phyloP scores from a whole-genome alignment of 495 filamentous ascomycete genomes.

The Zalerion maritima region DNA sequence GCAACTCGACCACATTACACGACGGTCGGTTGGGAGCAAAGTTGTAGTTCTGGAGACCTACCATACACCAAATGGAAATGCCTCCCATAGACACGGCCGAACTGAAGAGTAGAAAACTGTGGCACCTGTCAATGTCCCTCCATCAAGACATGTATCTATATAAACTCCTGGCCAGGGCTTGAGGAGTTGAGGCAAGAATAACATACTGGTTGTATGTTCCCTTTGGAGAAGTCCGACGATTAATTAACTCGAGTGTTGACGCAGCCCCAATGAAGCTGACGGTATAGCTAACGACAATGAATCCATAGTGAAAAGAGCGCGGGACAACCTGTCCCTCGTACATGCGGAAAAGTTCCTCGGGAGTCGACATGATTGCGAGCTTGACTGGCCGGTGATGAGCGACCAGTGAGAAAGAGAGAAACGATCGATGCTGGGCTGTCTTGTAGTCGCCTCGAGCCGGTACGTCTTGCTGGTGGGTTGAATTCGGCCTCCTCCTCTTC shows the following conservation, averaged over 20 bases:
- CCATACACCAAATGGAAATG: slow-evolving; percentile 55
- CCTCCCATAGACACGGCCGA: slow-evolving; percentile 69
- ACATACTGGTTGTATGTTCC: slow-evolving; percentile 57
- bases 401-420: too few species aligned
- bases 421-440: too few species aligned
- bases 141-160: background rate
- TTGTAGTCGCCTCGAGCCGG: too few species aligned
- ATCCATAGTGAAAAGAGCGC: slow-evolving; percentile 42
- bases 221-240: slow-evolving; percentile 51
- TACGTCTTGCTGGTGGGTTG: too few species aligned
- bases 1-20: slow-evolving; percentile 1
- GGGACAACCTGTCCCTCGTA: slow-evolving; percentile 29
- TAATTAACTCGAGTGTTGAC: slow-evolving; percentile 70
- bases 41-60: slow-evolving; percentile 9
- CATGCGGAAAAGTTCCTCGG: slow-evolving; percentile 5
- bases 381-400: too few species aligned
- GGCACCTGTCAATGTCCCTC: slow-evolving; percentile 5
- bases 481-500: too few species aligned
- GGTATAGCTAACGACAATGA: slow-evolving; percentile 60
- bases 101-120: slow-evolving; percentile 54
- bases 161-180: too few species aligned
- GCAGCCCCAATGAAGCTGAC: slow-evolving; percentile 64
- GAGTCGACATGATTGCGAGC: slow-evolving; percentile 8
- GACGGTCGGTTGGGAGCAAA: background rate
- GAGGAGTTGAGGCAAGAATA: too few species aligned